Evolutionary conservation across 2,329 filamentous ascomycete species (phyloP).

Genomic region (Elsinoe necatrix): DNA sequence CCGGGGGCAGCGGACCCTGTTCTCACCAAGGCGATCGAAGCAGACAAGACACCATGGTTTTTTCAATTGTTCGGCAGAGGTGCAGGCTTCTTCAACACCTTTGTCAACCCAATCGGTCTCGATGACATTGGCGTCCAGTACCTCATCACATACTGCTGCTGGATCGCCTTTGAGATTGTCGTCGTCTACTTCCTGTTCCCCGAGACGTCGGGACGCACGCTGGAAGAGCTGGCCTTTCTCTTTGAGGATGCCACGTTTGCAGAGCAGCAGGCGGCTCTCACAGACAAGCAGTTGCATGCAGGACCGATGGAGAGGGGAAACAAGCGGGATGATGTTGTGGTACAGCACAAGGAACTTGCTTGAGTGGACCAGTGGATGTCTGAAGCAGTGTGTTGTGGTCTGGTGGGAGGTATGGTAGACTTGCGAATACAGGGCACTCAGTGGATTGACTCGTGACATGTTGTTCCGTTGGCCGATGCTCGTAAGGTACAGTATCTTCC

Average conservation of each 20-base stretch:
- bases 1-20: constrained; percentile 19
- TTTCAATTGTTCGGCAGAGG: constrained; percentile 14
- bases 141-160: constrained; percentile 28
- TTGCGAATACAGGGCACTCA: neutral
- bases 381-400: neutral
- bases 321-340: neutral
- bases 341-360: constrained; percentile 4
- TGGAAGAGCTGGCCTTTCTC: constrained; percentile 39
- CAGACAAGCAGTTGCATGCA: constrained; percentile 5
- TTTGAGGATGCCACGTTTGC: constrained; percentile 27
- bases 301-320: neutral
- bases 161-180: constrained; percentile 23
- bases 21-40: constrained; percentile 27
- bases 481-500: too few relatives aligned
- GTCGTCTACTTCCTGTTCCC: constrained; percentile 28
- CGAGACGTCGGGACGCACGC: constrained; percentile 25
- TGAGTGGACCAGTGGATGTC: neutral
- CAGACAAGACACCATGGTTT: constrained; percentile 40
- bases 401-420: neutral
- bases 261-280: neutral
- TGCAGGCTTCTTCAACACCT: constrained; percentile 26
- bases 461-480: neutral
- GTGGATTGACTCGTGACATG: neutral
- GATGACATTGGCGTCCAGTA: constrained; percentile 27
- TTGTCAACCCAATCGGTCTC: constrained; percentile 34